These are phyloP conservation scores for Fusarium falciforme DNA, from an alignment of 2,329 filamentous ascomycete species.

Conservation along the genomic window DNA sequence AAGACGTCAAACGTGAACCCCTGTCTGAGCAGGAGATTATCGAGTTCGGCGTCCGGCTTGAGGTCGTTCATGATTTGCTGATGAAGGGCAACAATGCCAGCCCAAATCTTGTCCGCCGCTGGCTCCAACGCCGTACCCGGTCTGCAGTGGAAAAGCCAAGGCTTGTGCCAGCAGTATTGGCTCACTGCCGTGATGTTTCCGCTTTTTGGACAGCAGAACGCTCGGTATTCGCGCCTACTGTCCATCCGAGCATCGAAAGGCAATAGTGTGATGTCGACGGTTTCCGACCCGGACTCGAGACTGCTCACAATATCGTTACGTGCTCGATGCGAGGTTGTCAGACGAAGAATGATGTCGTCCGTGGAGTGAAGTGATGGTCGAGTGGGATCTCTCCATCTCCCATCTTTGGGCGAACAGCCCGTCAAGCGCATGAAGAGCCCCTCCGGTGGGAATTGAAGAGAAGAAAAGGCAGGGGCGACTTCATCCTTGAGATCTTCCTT, in stretches of 20 bases:
- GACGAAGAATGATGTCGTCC: constrained; percentile 49
- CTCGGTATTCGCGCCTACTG: constrained; percentile 53
- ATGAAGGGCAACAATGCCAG: constrained; percentile 14
- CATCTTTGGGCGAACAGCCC: constrained; percentile 58
- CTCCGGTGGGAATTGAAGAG: constrained; percentile 45
- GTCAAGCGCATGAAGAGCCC: constrained; percentile 58
- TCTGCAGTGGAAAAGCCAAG: constrained; percentile 44
- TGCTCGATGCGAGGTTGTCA: constrained; percentile 54
- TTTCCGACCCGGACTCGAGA: constrained; percentile 22
- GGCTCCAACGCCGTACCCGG: constrained; percentile 11
- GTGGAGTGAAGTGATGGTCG: constrained; percentile 43
- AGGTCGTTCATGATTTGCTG: constrained; percentile 9
- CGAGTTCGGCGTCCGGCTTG: constrained; percentile 24
- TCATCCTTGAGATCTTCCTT: constrained; percentile 36
- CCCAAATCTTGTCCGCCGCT: constrained; percentile 26
- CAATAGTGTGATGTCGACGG: constrained; percentile 52
- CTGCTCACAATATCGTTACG: constrained; percentile 48
- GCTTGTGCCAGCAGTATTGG: constrained; percentile 55
- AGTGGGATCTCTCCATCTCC: constrained; percentile 36
- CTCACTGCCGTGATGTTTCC: constrained; percentile 51
- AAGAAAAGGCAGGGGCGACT: constrained; percentile 41
- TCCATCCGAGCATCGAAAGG: constrained; percentile 55
- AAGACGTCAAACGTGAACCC: constrained; percentile 58
- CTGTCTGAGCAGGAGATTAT: constrained; percentile 49
- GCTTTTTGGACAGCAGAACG: constrained; percentile 54